Base-by-base conservation (phyloP, 768 basidiomycete species). In the Russula dissimulans region DNA sequence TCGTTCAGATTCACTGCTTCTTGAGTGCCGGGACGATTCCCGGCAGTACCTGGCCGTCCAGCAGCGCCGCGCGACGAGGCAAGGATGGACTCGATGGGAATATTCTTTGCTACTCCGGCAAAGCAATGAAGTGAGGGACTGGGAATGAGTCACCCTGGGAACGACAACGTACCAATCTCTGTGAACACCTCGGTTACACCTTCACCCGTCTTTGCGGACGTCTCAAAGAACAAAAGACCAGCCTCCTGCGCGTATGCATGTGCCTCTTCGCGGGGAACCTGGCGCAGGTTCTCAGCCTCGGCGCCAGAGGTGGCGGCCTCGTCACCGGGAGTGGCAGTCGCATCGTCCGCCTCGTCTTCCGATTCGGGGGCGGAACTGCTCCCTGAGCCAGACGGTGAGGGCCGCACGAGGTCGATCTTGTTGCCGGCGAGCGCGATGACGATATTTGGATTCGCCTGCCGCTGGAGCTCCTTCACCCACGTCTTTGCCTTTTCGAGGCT, bases 401-500 rank as follows among this genome's bases (percentile, higher is more conserved):
- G 70, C 70, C 88, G 86, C 31, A 91, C 88, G 64, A 95, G 82
- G 76, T 97, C 87, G 63, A 97, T 82, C 75, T 99, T 98, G 81
- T 99, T 99, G 34, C 97, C 97, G 11, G 92, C 93, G 54, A 99
- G 85, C 6, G 95, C 95, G 68, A 99, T 97, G 71, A 99, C 95
- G 70, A 98, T 98, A 72, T 98, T 98, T 39, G 95, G 95, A 71
- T 97, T 97, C 26, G 97, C 97, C 71, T 99, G 97, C 65, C 97
- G 85, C 72, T 99, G 97, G 26, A 99, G 81, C 74, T 99, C 97
- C 77, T 97, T 97, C 60, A 99, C 94, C 97, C 97, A 99, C 34
- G 95, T 93, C 78, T 98, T 97, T 56, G 97, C 97, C 73, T 98
- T 98, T 73, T 98, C 95, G 60, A 99, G 79, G 69, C 93, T 95